phyloP scores from a whole-genome alignment of 148 eudicot species.

The Chenopodium quinoa region DNA sequence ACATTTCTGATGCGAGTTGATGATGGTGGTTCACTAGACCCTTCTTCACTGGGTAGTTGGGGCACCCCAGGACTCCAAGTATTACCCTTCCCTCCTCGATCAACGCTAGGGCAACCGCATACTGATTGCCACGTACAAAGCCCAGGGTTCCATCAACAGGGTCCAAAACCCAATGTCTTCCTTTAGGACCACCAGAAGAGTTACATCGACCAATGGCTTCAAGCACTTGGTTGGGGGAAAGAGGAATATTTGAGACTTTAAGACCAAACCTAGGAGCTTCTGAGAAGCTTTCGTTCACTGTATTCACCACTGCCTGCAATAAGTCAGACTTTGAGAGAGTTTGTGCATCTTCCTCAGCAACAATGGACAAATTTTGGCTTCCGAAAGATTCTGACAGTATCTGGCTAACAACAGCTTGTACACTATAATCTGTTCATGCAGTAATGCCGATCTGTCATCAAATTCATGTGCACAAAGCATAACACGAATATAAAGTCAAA shows the following conservation, averaged over 20 bases:
- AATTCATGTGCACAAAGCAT: conserved; percentile 33
- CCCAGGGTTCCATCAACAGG: conserved; percentile 97
- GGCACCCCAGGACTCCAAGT: conserved; percentile 92
- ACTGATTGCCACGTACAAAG: conserved; percentile 91
- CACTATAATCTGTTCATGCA: conserved; percentile 86
- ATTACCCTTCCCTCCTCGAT: conserved; percentile 70
- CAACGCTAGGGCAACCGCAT: conserved; percentile 85
- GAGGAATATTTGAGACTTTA: conserved; percentile 44
- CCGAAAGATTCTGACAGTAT: conserved; percentile 64
- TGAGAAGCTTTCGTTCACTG: conserved; percentile 71
- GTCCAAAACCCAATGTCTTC: conserved; percentile 90
- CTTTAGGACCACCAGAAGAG: conserved; percentile 71
- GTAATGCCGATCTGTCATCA: conserved; percentile 43
- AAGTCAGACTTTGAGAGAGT: conserved; percentile 63
- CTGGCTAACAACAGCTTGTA: conserved; percentile 91
- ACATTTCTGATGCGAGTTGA: conserved; percentile 31
- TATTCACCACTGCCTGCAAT: conserved; percentile 55
- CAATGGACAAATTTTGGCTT: conserved; percentile 62
- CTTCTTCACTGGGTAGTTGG: conserved; percentile 74
- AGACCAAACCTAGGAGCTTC: conserved; percentile 73
- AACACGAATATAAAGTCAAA: conserved; percentile 23
- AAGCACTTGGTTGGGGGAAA: conserved; percentile 51
- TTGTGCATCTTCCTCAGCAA: conserved; percentile 91
- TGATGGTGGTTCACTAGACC: conserved; percentile 59
- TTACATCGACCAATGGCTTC: conserved; percentile 77